Conservation (phyloP, 2,329 filamentous ascomycete species). For the Blastomyces parvus region DNA sequence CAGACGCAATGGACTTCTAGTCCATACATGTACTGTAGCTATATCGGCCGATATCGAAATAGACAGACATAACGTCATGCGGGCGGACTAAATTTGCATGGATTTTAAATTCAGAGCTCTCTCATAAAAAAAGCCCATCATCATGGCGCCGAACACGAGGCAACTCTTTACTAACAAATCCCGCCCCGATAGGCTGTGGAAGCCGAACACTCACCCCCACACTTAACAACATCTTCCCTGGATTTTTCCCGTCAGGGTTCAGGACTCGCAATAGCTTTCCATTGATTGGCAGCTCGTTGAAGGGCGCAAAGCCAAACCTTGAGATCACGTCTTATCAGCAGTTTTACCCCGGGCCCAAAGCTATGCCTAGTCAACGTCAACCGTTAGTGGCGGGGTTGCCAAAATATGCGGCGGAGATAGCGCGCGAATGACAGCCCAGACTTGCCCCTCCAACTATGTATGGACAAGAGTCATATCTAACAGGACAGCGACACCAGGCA, state of each 20-base stretch:
- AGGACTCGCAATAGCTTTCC: neutral
- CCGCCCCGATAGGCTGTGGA: neutral
- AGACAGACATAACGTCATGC: too few relatives aligned
- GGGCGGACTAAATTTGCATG: too few relatives aligned
- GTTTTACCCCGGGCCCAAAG: neutral
- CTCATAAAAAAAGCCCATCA: too few relatives aligned
- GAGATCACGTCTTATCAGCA: neutral
- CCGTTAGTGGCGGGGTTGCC: neutral
- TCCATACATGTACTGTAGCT: too few relatives aligned
- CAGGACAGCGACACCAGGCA: neutral
- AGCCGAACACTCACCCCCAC: neutral
- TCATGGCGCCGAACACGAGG: neutral
- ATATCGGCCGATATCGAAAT: too few relatives aligned
- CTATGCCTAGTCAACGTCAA: neutral
- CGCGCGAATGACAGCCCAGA: neutral
- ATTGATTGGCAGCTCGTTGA: neutral
- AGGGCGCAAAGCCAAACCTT: neutral
- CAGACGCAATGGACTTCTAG: neutral
- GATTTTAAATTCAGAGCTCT: too few relatives aligned
- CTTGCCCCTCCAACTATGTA: neutral
- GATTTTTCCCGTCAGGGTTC: neutral
- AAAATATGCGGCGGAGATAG: neutral
- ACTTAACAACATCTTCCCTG: neutral
- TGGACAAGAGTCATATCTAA: neutral
- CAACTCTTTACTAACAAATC: neutral